These are phyloP conservation scores for Calonectria ilicicola DNA, from an alignment of 2,329 filamentous ascomycete species.

Conservation along the genomic window DNA sequence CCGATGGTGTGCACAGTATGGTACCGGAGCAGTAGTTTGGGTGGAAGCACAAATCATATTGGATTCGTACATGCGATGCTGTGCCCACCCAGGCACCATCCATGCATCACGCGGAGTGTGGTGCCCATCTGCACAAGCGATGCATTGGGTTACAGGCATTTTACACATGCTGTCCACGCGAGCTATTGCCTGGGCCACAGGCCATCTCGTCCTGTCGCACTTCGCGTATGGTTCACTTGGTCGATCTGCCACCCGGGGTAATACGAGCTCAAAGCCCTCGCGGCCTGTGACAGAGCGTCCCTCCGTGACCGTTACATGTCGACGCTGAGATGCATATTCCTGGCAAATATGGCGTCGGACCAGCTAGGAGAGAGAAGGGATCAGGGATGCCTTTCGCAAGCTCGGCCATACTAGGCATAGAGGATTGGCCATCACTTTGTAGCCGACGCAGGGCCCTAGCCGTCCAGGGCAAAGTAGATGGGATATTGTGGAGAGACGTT, in stretches of 20 bases:
- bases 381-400: conserved; percentile 47
- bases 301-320: conserved; percentile 36
- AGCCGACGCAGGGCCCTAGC: conserved; percentile 33
- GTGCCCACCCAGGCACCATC: conserved; percentile 12
- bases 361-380: conserved; percentile 30
- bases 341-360: conserved; percentile 29
- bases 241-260: conserved; percentile 40
- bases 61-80: conserved; percentile 11
- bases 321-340: conserved; percentile 29
- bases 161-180: conserved; percentile 38
- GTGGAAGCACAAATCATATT: conserved; percentile 6
- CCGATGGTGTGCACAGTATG: conserved; percentile 13
- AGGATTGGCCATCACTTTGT: conserved; percentile 17
- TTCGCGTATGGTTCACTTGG: conserved; percentile 31
- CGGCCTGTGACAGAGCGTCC: conserved; percentile 31
- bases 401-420: conserved; percentile 49
- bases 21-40: conserved; percentile 9
- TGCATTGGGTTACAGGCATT: conserved; percentile 29
- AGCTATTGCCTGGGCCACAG: conserved; percentile 34
- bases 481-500: conserved; percentile 1
- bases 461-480: conserved; percentile 39
- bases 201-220: conserved; percentile 15
- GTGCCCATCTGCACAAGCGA: conserved; percentile 19
- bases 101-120: conserved; percentile 18
- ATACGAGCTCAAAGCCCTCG: conserved; percentile 30